Evolutionary conservation across 306 rosid species (phyloP).

Genomic region (Pterocarpus macrocarpus): DNA sequence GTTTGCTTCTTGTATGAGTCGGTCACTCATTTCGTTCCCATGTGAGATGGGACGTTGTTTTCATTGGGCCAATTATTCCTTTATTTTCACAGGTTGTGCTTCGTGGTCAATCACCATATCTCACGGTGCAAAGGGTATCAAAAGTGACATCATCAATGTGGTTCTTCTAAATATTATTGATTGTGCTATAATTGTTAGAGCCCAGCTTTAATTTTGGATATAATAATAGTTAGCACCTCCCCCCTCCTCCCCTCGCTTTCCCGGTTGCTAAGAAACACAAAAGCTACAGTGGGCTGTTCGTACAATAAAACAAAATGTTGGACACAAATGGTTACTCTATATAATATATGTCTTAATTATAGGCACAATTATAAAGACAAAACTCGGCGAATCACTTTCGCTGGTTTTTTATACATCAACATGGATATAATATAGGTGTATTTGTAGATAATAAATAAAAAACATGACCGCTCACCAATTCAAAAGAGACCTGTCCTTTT

Average conservation of each 20-base stretch:
- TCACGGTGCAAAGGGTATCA: neutral
- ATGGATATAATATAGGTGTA: neutral
- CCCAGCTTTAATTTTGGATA: too few species aligned
- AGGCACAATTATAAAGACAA: conserved; percentile 29
- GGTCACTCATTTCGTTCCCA: neutral
- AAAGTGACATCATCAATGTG: neutral
- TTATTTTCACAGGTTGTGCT: neutral
- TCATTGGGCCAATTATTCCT: neutral
- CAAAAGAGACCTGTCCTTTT: conserved; percentile 34
- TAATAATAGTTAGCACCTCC: conserved; percentile 2
- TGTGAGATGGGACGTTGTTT: neutral
- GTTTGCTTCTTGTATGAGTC: neutral
- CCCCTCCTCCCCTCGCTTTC: neutral
- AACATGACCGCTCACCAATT: conserved; percentile 35
- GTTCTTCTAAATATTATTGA: neutral
- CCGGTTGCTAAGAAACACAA: conserved; percentile 30
- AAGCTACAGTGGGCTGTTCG: neutral
- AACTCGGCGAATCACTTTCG: conserved; percentile 12
- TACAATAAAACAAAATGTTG: neutral
- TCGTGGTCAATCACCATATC: neutral
- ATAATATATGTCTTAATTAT: conserved; percentile 1
- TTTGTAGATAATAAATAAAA: neutral
- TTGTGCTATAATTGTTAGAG: neutral
- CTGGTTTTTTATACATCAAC: neutral
- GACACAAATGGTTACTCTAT: neutral